Conservation (phyloP, 805 yeast species). For the Middelhovenomyces tepae region DNA sequence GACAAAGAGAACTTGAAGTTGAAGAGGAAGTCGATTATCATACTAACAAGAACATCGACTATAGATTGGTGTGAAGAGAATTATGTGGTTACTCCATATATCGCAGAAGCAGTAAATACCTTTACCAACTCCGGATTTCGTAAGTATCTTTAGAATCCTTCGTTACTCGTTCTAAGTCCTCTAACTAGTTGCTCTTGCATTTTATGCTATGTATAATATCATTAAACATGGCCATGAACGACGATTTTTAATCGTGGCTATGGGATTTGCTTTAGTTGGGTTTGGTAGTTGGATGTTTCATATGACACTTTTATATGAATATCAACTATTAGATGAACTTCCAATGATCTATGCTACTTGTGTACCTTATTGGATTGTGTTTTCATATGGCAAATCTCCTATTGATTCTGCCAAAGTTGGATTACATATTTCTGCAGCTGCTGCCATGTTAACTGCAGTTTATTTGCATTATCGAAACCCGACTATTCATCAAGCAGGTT, state of each 20-base stretch:
- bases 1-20: too few species aligned
- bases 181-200: slow-evolving; percentile 39
- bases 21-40: too few species aligned
- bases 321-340: slow-evolving; percentile 85
- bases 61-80: slow-evolving; percentile 99
- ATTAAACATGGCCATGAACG: slow-evolving; percentile 51
- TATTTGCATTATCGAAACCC: slow-evolving; percentile 75
- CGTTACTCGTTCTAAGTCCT: slow-evolving; percentile 7
- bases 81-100: slow-evolving; percentile 73
- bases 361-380: slow-evolving; percentile 81
- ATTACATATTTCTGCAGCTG: slow-evolving; percentile 40
- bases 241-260: slow-evolving; percentile 60
- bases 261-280: slow-evolving; percentile 85
- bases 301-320: slow-evolving; percentile 87
- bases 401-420: slow-evolving; percentile 38
- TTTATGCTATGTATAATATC: slow-evolving; percentile 56
- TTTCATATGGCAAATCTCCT: slow-evolving; percentile 45
- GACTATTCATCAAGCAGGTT: slow-evolving; percentile 79
- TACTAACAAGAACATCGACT: slow-evolving; percentile 62
- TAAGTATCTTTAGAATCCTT: slow-evolving; percentile 4
- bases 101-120: slow-evolving; percentile 89
- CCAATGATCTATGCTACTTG: slow-evolving; percentile 99
- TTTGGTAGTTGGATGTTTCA: slow-evolving; percentile 93
- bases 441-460: slow-evolving; percentile 54
- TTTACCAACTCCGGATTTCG: slow-evolving; percentile 58